Conservation (phyloP, 2,329 filamentous ascomycete genomes). For the Neonectria magnoliae region DNA sequence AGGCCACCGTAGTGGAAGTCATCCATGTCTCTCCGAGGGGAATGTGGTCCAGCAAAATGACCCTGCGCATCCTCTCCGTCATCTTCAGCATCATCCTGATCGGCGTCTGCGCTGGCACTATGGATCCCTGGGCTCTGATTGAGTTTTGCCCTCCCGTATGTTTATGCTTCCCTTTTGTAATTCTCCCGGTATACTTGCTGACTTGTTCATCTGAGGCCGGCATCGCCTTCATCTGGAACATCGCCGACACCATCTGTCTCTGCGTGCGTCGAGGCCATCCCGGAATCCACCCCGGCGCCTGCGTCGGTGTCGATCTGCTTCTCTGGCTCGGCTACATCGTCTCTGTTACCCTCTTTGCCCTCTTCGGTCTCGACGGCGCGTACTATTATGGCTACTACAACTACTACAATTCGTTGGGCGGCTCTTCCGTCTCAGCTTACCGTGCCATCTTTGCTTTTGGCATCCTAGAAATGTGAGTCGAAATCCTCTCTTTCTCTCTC, state of each 20-base stretch:
- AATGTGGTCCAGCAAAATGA: slow-evolving; percentile 19
- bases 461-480: slow-evolving; percentile 13
- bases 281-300: slow-evolving; percentile 26
- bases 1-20: not conserved
- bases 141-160: slow-evolving; percentile 12
- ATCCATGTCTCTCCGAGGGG: slow-evolving; percentile 14
- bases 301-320: slow-evolving; percentile 27
- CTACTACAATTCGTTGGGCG: not conserved
- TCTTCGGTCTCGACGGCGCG: not conserved
- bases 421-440: not conserved
- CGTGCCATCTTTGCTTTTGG: slow-evolving; percentile 15
- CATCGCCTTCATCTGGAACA: slow-evolving; percentile 25
- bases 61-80: slow-evolving; percentile 15
- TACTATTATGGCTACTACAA: slow-evolving; percentile 3
- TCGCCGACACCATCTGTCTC: slow-evolving; percentile 24
- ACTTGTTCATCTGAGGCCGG: not conserved
- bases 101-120: not conserved
- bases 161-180: not conserved
- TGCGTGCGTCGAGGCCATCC: slow-evolving; percentile 19
- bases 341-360: not conserved
- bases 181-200: too few species aligned
- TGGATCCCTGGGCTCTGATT: slow-evolving; percentile 3
- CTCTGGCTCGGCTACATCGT: slow-evolving; percentile 26
- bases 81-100: slow-evolving; percentile 16
- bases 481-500: not conserved